Evolutionary conservation across 768 basidiomycete genomes (phyloP).

Genomic region (Thelephora ganbajun): DNA sequence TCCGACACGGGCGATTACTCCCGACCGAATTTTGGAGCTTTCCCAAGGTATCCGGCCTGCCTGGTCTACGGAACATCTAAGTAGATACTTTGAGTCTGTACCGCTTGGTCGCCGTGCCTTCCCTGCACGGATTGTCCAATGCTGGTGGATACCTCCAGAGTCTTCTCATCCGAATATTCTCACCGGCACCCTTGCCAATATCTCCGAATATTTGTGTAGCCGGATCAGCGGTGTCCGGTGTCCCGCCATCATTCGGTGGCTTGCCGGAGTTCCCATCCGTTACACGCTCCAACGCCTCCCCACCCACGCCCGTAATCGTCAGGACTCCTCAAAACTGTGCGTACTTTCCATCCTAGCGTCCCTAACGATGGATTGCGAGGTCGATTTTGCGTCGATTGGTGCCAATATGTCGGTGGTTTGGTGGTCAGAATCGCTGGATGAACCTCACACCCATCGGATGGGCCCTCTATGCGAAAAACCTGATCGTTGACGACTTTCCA

Average conservation of each 20-base stretch:
- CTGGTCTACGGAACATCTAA: too few species aligned
- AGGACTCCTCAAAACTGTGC: conserved; percentile 37
- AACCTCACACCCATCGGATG: conserved; percentile 11
- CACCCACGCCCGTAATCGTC: conserved; percentile 18
- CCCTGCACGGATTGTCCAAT: background rate
- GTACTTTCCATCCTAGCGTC: conserved; percentile 19
- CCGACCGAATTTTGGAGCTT: too few species aligned
- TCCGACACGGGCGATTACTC: too few species aligned
- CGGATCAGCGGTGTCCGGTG: too few species aligned
- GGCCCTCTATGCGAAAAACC: background rate
- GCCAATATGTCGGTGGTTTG: conserved; percentile 3
- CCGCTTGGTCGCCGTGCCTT: too few species aligned
- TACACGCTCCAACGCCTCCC: conserved; percentile 1
- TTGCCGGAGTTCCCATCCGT: conserved; percentile 1
- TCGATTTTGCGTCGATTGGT: conserved; percentile 9
- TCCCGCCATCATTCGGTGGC: background rate
- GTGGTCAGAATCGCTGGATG: conserved; percentile 11
- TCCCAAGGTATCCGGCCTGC: too few species aligned
- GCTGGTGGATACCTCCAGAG: conserved; percentile 3
- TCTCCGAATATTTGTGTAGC: background rate
- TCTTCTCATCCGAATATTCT: conserved; percentile 3
- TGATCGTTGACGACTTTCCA: background rate
- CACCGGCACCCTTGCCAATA: conserved; percentile 1
- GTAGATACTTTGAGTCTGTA: too few species aligned
- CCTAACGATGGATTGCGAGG: conserved; percentile 6